phyloP scores from a whole-genome alignment of 768 basidiomycete genomes.

The Obba rivulosa region DNA sequence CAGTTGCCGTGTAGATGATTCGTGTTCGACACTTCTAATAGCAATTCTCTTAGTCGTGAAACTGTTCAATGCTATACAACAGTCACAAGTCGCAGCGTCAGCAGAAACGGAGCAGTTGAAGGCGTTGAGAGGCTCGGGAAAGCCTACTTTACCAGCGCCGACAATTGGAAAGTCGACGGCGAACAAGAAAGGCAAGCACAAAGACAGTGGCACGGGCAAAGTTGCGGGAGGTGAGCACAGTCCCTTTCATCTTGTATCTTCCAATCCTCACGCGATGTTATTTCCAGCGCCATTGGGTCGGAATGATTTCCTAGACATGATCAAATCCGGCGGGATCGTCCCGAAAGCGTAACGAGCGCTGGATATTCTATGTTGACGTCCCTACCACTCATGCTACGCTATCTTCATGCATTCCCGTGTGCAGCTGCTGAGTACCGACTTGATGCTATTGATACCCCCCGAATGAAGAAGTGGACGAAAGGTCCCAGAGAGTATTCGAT shows the following conservation, averaged over 20 bases:
- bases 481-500: too few species aligned
- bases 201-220: conserved; percentile 47
- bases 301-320: conserved; percentile 79
- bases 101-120: conserved; percentile 54
- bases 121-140: conserved; percentile 62
- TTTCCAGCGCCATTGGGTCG: conserved; percentile 53
- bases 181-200: conserved; percentile 46
- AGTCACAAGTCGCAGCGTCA: conserved; percentile 58
- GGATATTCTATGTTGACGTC: too few species aligned
- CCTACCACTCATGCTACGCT: too few species aligned
- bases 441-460: too few species aligned
- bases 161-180: conserved; percentile 42
- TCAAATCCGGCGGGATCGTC: conserved; percentile 74
- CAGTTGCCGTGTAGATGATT: conserved; percentile 16
- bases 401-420: too few species aligned
- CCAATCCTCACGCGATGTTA: background rate
- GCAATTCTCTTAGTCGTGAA: conserved; percentile 56
- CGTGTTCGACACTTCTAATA: background rate
- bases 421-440: too few species aligned
- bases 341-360: conserved; percentile 46
- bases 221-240: conserved; percentile 50
- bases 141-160: conserved; percentile 67
- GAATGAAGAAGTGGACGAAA: too few species aligned
- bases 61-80: conserved; percentile 82
- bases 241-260: conserved; percentile 3